Percentiles rank a stretch among this genome's conserved stretches.
Evolutionary conservation across 192 early-diverging fungal species (phyloP).

Genomic region (Rhizoclosmatium globosum): DNA sequence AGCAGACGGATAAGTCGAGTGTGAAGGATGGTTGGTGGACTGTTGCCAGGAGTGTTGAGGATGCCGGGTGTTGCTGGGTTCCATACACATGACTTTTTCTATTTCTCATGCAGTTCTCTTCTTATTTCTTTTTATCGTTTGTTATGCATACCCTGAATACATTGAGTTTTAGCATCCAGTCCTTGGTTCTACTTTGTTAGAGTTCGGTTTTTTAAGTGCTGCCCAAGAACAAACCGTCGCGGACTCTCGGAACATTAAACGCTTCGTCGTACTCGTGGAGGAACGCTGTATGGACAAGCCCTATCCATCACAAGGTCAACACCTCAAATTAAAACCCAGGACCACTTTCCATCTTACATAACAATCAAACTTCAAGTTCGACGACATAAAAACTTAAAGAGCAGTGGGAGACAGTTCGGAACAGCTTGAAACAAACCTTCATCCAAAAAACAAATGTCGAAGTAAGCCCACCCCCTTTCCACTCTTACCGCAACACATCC

Average conservation of each 20-base stretch:
- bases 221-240: too few species aligned
- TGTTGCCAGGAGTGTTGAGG: not conserved
- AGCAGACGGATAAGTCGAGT: too few species aligned
- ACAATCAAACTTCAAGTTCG: not conserved
- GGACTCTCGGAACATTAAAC: too few species aligned
- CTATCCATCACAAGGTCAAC: not conserved
- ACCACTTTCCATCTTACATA: not conserved
- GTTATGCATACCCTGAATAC: too few species aligned
- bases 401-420: not conserved
- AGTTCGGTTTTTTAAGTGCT: too few species aligned
- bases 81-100: not conserved
- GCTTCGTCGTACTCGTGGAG: too few species aligned
- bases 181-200: too few species aligned
- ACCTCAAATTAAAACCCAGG: not conserved
- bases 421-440: not conserved
- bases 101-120: not conserved
- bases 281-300: too few species aligned
- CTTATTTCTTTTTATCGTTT: not conserved
- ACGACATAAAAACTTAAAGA: not conserved
- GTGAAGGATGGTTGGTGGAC: not conserved
- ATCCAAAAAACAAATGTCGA: not conserved
- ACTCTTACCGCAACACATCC: not conserved
- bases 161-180: too few species aligned
- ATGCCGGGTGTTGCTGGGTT: not conserved
- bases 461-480: not conserved